A percentile compares a stretch with the other conserved stretches of the same genome.
These are phyloP conservation scores for Puya raimondii DNA, from an alignment of 176 grass and related monocot genomes.

Conservation along the genomic window DNA sequence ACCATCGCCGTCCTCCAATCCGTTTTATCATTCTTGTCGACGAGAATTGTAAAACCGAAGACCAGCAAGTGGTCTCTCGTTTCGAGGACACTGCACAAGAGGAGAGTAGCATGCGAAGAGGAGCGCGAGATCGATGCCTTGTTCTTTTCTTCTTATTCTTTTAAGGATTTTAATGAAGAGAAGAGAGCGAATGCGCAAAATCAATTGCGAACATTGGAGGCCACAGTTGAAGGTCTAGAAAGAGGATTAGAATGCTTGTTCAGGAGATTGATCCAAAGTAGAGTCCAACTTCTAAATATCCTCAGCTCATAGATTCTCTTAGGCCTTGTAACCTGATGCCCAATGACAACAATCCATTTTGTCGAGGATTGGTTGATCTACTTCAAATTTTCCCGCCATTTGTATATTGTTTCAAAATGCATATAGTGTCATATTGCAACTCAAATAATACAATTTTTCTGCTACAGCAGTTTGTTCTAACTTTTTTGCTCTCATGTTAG, in stretches of 20 bases:
- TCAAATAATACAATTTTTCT: no score
- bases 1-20: slow-evolving; percentile 3
- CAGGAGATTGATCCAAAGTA: slow-evolving; percentile 9
- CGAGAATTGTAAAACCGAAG: neutral
- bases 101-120: neutral
- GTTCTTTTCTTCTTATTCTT: neutral
- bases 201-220: slow-evolving; percentile 2
- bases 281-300: slow-evolving; percentile 9
- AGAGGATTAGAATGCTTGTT: slow-evolving; percentile 11
- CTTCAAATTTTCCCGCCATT: neutral
- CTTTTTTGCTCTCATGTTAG: no score
- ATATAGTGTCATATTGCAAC: no score
- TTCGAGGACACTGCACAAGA: slow-evolving; percentile 8
- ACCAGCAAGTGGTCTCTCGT: slow-evolving; percentile 6
- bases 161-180: neutral
- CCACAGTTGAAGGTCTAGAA: slow-evolving; percentile 5
- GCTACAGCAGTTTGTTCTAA: no score
- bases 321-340: neutral
- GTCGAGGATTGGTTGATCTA: neutral
- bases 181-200: neutral
- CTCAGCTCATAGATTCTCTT: neutral
- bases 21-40: slow-evolving; percentile 2
- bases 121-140: neutral
- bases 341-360: neutral
- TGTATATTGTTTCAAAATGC: no score